Evolutionary conservation across 129 eudicot species (phyloP), one percentile per base, ranked within the genome.

Genomic region (Silybum marianum): DNA sequence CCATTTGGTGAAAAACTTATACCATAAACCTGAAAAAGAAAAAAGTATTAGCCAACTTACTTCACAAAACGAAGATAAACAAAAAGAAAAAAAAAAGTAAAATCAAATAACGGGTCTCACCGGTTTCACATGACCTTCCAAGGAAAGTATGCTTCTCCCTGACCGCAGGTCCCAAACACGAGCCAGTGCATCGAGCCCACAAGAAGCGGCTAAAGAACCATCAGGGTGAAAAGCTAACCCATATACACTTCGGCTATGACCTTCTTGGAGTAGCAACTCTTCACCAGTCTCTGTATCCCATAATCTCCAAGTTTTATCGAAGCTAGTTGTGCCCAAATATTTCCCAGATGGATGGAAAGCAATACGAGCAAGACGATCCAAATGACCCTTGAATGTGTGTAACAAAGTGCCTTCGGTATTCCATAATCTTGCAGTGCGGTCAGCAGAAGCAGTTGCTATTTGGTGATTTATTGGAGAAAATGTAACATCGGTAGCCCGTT

Each of bases 81-180:
- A 8, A 73, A 82, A 73, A 82, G 38, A 69, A 34, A 54, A 25
- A 22, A n/a, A 12, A 36, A 48, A 69, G 16, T n/a, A 76, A 76
- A 40, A 54, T 7, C 28, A 1, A 1, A 13, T 9, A 38, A 28
- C 0, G 24, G 22, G 60, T 76, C 94, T 88, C 60, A 95, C 99
- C 66, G 98, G 98, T 79, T 95, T 95, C 77, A 95, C 98, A 78
- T 95, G 99, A 67, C 99, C 99, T 91, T 95, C 97, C 66, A 95
- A 80, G 72, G 98, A 88, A 87, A 95, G 99, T 79, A 95, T 82
- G 80, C 97, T 95, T 88, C 93, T 90, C 77, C 99, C 99, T 22
- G 99, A 80, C 65, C 99, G 88, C 44, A 95, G 84, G 82, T 95
- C 99, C 99, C 98, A 95, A 9, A 95, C 98, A 71, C 99, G 97